phyloP scores from a whole-genome alignment of 2,329 filamentous ascomycete species.

The Leptosphaerulina australis region DNA sequence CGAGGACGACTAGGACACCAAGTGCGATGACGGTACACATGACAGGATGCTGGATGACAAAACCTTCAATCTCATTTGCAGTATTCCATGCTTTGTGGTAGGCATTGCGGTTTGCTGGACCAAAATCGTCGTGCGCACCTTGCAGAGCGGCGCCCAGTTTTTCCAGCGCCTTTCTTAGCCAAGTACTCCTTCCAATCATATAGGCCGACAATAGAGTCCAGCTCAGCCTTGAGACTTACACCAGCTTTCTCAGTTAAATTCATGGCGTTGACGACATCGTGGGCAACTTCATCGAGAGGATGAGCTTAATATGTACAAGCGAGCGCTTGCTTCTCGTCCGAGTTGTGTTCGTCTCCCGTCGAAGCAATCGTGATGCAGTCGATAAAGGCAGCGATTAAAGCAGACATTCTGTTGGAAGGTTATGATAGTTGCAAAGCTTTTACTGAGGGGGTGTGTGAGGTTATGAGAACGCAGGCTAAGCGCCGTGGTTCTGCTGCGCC shows the following conservation, averaged over 20 bases:
- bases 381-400: neutral
- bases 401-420: neutral
- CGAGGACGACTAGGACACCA: slow-evolving; percentile 38
- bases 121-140: slow-evolving; percentile 31
- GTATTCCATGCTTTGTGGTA: slow-evolving; percentile 32
- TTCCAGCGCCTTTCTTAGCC: slow-evolving; percentile 35
- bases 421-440: neutral
- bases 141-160: slow-evolving; percentile 35
- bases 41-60: slow-evolving; percentile 40
- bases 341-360: neutral
- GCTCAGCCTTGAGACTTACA: slow-evolving; percentile 23
- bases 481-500: slow-evolving; percentile 8
- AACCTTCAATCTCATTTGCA: slow-evolving; percentile 32
- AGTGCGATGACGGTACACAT: slow-evolving; percentile 40
- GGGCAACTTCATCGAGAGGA: slow-evolving; percentile 22
- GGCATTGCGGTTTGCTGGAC: slow-evolving; percentile 29
- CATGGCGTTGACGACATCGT: slow-evolving; percentile 29
- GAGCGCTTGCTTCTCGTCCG: slow-evolving; percentile 25
- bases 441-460: neutral
- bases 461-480: slow-evolving; percentile 2
- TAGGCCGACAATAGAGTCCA: slow-evolving; percentile 34
- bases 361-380: neutral
- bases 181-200: slow-evolving; percentile 42
- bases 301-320: slow-evolving; percentile 1
- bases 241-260: slow-evolving; percentile 24